Conservation (phyloP, 2,329 filamentous ascomycete genomes). For the Sphaerulina musiva region DNA sequence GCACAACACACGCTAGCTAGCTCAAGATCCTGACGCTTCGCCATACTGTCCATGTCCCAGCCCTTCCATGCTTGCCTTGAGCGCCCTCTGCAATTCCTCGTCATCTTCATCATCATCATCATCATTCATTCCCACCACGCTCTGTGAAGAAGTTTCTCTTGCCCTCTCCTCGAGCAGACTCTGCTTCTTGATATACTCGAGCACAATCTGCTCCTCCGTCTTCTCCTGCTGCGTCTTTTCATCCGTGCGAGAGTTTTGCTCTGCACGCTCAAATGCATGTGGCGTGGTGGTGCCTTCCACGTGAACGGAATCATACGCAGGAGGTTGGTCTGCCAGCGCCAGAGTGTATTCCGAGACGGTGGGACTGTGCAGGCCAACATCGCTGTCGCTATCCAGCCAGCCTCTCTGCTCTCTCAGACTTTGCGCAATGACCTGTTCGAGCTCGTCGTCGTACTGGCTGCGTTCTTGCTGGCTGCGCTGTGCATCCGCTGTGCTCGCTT, state of each 20-base stretch:
- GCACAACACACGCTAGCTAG: neutral
- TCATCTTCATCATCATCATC: slow-evolving; percentile 24
- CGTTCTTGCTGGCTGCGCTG: slow-evolving; percentile 22
- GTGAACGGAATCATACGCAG: slow-evolving; percentile 27
- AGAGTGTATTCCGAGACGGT: slow-evolving; percentile 15
- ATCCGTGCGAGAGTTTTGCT: slow-evolving; percentile 3
- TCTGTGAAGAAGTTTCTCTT: neutral
- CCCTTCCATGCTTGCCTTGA: slow-evolving; percentile 50
- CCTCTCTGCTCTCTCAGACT: slow-evolving; percentile 41
- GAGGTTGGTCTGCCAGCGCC: slow-evolving; percentile 14
- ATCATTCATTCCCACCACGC: too few species aligned
- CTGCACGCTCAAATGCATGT: slow-evolving; percentile 19
- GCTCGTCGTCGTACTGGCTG: slow-evolving; percentile 37
- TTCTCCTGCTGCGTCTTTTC: slow-evolving; percentile 32
- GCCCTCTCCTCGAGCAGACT: slow-evolving; percentile 56
- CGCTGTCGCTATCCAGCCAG: slow-evolving; percentile 20
- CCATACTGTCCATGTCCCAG: slow-evolving; percentile 12
- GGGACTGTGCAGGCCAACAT: slow-evolving; percentile 19
- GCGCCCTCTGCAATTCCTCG: slow-evolving; percentile 51
- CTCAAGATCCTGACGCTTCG: slow-evolving; percentile 16
- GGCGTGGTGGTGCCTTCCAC: slow-evolving; percentile 25
- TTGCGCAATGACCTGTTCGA: slow-evolving; percentile 42
- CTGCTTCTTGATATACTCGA: slow-evolving; percentile 73
- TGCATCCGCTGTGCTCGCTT: slow-evolving; percentile 42
- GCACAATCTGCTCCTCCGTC: slow-evolving; percentile 64